Percentiles rank a stretch among this genome's conserved stretches.
These are phyloP conservation scores for Aureobasidium sp. DNA, from an alignment of 2,329 filamentous ascomycete genomes.

Conservation along the genomic window DNA sequence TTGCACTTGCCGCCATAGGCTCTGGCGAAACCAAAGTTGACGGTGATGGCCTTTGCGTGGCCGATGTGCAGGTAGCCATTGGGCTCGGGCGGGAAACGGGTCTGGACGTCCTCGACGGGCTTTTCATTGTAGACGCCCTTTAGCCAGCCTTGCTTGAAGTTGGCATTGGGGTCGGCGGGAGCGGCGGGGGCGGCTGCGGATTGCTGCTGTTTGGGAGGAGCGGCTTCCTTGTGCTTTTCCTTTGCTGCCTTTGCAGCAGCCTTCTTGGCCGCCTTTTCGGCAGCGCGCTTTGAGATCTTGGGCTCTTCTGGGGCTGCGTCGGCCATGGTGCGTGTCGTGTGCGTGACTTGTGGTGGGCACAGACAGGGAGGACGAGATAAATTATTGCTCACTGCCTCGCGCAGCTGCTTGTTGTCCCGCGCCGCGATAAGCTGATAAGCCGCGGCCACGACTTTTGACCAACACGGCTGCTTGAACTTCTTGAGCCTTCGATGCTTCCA, in stretches of 20 bases:
- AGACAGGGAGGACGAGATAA: background rate
- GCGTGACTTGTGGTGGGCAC: background rate
- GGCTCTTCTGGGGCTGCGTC: constrained; percentile 25
- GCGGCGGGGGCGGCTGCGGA: constrained; percentile 17
- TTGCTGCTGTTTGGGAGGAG: constrained; percentile 19
- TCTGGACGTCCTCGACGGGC: constrained; percentile 38
- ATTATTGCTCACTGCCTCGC: background rate
- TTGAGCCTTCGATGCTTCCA: background rate
- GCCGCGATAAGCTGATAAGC: constrained; percentile 9
- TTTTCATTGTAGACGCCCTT: constrained; percentile 46
- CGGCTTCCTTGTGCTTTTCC: constrained; percentile 34
- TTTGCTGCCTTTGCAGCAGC: constrained; percentile 40
- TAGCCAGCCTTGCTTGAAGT: constrained; percentile 45
- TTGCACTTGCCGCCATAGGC: constrained; percentile 73
- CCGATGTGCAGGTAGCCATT: constrained; percentile 93
- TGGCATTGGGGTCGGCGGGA: constrained; percentile 31
- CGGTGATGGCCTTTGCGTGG: constrained; percentile 88
- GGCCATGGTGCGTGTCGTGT: constrained; percentile 22
- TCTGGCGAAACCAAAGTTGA: constrained; percentile 93
- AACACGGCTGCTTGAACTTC: background rate
- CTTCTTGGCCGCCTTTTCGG: constrained; percentile 45
- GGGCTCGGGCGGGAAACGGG: constrained; percentile 54
- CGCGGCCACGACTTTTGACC: background rate
- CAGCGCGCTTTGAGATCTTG: constrained; percentile 41
- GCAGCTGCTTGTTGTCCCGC: background rate